phyloP scores from a whole-genome alignment of 805 yeast genomes.

The Candida pseudofarinosa region DNA sequence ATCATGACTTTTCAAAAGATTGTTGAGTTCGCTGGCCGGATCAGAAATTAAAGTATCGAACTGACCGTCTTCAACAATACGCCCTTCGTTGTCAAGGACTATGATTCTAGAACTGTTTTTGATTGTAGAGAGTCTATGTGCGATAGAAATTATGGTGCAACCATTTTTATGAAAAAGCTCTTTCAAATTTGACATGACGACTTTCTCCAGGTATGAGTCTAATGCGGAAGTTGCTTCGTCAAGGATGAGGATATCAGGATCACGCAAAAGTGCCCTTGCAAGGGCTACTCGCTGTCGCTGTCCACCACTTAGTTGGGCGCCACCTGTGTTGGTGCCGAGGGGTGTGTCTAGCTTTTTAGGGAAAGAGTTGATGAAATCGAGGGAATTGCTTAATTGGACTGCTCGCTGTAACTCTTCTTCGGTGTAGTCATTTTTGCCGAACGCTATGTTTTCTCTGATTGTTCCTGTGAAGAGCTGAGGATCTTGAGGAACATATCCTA shows the following conservation, averaged over 20 bases:
- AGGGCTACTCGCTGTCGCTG: slow-evolving; percentile 91
- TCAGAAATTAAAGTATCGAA: slow-evolving; percentile 25
- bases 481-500: slow-evolving; percentile 93
- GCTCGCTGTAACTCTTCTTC: slow-evolving; percentile 60
- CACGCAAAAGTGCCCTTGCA: slow-evolving; percentile 77
- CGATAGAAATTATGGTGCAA: slow-evolving; percentile 78
- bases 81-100: slow-evolving; percentile 54
- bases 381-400: slow-evolving; percentile 67
- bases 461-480: slow-evolving; percentile 87
- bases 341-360: slow-evolving; percentile 79
- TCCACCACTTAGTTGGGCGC: slow-evolving; percentile 86
- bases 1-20: slow-evolving; percentile 23
- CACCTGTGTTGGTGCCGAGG: slow-evolving; percentile 72
- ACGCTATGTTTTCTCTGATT: slow-evolving; percentile 74
- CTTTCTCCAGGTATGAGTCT: slow-evolving; percentile 83
- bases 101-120: slow-evolving; percentile 75
- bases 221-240: slow-evolving; percentile 96
- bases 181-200: slow-evolving; percentile 70
- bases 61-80: slow-evolving; percentile 61
- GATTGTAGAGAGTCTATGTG: slow-evolving; percentile 87
- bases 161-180: slow-evolving; percentile 48
- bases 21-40: slow-evolving; percentile 31
- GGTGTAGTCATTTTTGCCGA: slow-evolving; percentile 62
- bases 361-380: slow-evolving; percentile 61
- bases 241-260: slow-evolving; percentile 75